Conservation (phyloP, 148 eudicot species). For the Rhododendron griersonianum region DNA sequence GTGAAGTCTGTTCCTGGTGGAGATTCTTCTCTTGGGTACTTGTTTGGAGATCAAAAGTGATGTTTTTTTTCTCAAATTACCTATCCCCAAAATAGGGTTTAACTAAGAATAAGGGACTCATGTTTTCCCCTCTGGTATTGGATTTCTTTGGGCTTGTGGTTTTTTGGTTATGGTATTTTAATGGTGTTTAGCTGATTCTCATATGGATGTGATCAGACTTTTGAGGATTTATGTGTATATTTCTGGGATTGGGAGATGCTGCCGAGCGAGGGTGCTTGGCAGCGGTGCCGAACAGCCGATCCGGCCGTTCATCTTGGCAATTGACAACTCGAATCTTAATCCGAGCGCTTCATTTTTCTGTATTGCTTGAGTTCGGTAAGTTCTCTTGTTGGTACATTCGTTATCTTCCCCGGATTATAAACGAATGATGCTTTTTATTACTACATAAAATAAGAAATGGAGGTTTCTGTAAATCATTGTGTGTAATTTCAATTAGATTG, state of each 20-base stretch:
- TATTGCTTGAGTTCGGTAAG: not conserved
- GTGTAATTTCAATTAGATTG: not conserved
- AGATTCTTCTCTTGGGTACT: slow-evolving; percentile 73
- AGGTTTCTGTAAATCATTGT: not conserved
- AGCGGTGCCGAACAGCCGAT: too few relatives aligned
- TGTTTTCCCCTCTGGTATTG: not conserved
- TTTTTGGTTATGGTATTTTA: not conserved
- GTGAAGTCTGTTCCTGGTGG: slow-evolving; percentile 82
- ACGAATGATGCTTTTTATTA: not conserved
- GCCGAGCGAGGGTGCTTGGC: too few relatives aligned
- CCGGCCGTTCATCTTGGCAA: too few relatives aligned
- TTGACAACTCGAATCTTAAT: too few relatives aligned
- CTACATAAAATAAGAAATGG: slow-evolving; percentile 1
- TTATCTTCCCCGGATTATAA: too few relatives aligned
- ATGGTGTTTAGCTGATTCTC: not conserved
- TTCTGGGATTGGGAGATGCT: not conserved
- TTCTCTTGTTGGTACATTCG: too few relatives aligned
- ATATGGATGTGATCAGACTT: not conserved
- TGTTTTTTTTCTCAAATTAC: not conserved
- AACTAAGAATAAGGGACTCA: not conserved
- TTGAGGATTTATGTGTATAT: not conserved
- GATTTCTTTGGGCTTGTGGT: not conserved
- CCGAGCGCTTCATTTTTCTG: not conserved
- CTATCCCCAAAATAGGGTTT: not conserved
- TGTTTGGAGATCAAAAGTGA: slow-evolving; percentile 72